Evolutionary conservation across 2,329 filamentous ascomycete species (phyloP).

Genomic region (Orbilia oligospora): DNA sequence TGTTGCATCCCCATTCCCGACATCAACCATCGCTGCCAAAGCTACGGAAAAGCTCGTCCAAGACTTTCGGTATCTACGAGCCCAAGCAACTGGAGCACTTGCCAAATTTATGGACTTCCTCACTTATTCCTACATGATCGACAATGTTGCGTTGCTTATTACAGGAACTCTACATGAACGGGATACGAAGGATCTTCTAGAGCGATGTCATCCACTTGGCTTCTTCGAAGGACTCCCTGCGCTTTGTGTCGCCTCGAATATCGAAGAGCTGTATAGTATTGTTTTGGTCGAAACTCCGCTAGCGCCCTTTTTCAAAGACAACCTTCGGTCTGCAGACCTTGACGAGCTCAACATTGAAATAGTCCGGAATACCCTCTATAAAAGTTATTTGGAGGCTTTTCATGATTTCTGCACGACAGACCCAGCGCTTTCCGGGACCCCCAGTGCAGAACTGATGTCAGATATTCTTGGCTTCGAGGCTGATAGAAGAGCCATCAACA

Average conservation of each 20-base stretch:
- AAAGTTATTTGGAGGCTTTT: slow-evolving; percentile 99
- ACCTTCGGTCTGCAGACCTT: slow-evolving; percentile 92
- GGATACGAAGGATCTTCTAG: slow-evolving; percentile 93
- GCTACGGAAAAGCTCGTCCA: slow-evolving; percentile 98
- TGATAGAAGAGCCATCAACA: slow-evolving; percentile 96
- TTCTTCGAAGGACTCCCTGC: slow-evolving; percentile 99
- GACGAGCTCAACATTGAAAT: slow-evolving; percentile 99
- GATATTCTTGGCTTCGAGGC: slow-evolving; percentile 98
- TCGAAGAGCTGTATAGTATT: slow-evolving; percentile 98
- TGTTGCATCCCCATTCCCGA: slow-evolving; percentile 95
- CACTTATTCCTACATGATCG: slow-evolving; percentile 99
- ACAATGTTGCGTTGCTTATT: slow-evolving; percentile 97
- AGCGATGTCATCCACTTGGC: slow-evolving; percentile 94
- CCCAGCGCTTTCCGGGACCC: slow-evolving; percentile 86
- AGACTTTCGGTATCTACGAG: slow-evolving; percentile 95
- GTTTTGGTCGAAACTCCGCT: slow-evolving; percentile 97
- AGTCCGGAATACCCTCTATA: slow-evolving; percentile 97
- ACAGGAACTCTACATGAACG: slow-evolving; percentile 97
- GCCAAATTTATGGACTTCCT: slow-evolving; percentile 98
- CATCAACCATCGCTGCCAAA: slow-evolving; percentile 91
- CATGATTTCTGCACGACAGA: slow-evolving; percentile 93
- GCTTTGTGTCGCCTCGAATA: slow-evolving; percentile 96
- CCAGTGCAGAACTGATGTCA: slow-evolving; percentile 93
- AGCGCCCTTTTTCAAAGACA: slow-evolving; percentile 97
- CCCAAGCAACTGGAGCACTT: slow-evolving; percentile 90